Base-by-base conservation (phyloP, 306 rosid genomes). In the Herpetospermum pedunculosum region DNA sequence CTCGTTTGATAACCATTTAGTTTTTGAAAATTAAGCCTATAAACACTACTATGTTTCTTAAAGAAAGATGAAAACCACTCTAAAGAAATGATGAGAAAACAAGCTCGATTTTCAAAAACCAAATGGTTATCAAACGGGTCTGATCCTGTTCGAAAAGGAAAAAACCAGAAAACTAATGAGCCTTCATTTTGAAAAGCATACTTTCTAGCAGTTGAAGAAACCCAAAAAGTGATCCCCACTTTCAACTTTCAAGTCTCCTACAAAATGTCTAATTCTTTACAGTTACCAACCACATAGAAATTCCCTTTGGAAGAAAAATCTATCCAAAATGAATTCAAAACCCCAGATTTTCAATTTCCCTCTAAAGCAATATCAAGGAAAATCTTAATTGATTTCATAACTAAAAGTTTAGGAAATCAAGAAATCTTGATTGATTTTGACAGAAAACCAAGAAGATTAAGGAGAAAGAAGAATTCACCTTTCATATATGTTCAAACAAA, bases 381-480 rank as follows among this genome's bases (percentile, higher is more conserved):
- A 34, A 72, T 70, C 74, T 46, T 12, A 68, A 38, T 10, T 5
- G 25, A 48, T 50, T 30, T 49, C 6, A 32, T 11, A 48, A 49
- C 32, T 0, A 50, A 29, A 71, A 47, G n/a, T 32, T 49, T 3
- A 52, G 30, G 52, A 72, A 32, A 72, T 32, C 74, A 70, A 70
- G 74, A 70, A 70, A 70, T 57, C 59, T 23, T 3, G 3, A 0
- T 28, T 0, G 38, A 12, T 68, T 25, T 30, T 13, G 46, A 67
- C 75, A 53, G 60, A 70, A 70, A 3, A 71, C 50, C 1, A 73
- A 25, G 40, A 55, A 55, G 76, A 72, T 72, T n/a, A 34, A 3
- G 30, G 48, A 44, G 47, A 13, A 50, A 50, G 63, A 55, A 40
- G 18, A 50, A 0, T 6, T 76, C 48, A 64, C 87, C 89, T 82